These are phyloP conservation scores for Scheffersomyces amazonensis DNA, from an alignment of 805 yeast species.

Conservation along the genomic window DNA sequence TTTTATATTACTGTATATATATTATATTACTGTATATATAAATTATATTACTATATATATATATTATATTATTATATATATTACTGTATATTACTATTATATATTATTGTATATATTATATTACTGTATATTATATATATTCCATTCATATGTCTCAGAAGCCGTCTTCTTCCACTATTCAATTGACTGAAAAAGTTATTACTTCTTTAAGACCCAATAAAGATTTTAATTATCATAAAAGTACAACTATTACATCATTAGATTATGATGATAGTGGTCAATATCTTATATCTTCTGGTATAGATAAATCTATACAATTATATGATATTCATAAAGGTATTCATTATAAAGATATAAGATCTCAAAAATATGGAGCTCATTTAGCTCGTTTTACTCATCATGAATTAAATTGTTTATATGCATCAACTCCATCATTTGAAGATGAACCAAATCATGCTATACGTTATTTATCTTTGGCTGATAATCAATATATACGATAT, in stretches of 20 bases:
- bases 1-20: too few species aligned
- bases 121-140: too few species aligned
- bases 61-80: too few species aligned
- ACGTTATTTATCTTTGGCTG: slow-evolving; percentile 71
- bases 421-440: slow-evolving; percentile 57
- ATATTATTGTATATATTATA: too few species aligned
- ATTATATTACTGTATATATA: too few species aligned
- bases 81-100: too few species aligned
- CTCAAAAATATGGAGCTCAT: slow-evolving; percentile 91
- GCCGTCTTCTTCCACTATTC: slow-evolving; percentile 19
- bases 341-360: slow-evolving; percentile 63
- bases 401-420: slow-evolving; percentile 70
- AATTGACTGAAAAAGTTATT: slow-evolving; percentile 23
- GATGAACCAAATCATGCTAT: slow-evolving; percentile 63
- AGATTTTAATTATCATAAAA: slow-evolving; percentile 47
- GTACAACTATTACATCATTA: slow-evolving; percentile 60
- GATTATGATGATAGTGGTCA: slow-evolving; percentile 86
- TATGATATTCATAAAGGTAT: slow-evolving; percentile 73
- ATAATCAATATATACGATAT: slow-evolving; percentile 78
- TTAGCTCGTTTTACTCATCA: slow-evolving; percentile 80
- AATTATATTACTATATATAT: too few species aligned
- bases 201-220: slow-evolving; percentile 40
- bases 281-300: slow-evolving; percentile 69
- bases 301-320: slow-evolving; percentile 78
- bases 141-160: too few species aligned